phyloP scores from a whole-genome alignment of 805 yeast genomes.

The Candida nitratophila region DNA sequence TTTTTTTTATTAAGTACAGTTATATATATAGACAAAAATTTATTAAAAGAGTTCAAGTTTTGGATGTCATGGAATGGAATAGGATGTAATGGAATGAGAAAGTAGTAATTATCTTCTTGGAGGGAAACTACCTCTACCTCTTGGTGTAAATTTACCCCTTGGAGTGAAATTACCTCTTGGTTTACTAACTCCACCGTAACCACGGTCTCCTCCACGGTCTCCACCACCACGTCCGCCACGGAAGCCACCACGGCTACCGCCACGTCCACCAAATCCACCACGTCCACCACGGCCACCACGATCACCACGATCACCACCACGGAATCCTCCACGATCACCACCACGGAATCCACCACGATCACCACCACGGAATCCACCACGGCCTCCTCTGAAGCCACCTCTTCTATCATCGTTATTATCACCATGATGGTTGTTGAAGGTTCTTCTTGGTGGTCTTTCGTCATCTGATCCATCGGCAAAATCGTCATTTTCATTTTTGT shows the following conservation, averaged over 20 bases:
- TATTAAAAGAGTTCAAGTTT: too few relatives aligned
- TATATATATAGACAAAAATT: too few relatives aligned
- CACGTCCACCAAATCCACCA: conserved; percentile 5
- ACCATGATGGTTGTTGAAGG: too few relatives aligned
- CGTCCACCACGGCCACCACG: not conserved
- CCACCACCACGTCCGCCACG: too few relatives aligned
- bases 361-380: not conserved
- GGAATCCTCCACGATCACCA: not conserved
- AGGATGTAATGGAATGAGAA: too few relatives aligned
- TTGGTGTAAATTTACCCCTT: too few relatives aligned
- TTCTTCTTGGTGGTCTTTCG: conserved; percentile 1
- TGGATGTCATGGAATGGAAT: too few relatives aligned
- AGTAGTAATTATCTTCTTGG: conserved; percentile 6
- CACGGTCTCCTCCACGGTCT: not conserved
- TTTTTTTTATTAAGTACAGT: too few relatives aligned
- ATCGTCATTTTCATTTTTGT: conserved; percentile 30
- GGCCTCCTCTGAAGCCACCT: conserved; percentile 1
- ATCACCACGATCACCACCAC: too few relatives aligned
- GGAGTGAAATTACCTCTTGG: conserved; percentile 44
- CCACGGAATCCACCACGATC: conserved; percentile 5
- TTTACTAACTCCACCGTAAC: conserved; percentile 18
- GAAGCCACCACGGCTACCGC: not conserved
- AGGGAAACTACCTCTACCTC: conserved; percentile 47
- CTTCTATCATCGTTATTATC: not conserved
- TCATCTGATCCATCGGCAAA: conserved; percentile 42